Conservation (phyloP, 306 rosid genomes). For the Begonia masoniana region DNA sequence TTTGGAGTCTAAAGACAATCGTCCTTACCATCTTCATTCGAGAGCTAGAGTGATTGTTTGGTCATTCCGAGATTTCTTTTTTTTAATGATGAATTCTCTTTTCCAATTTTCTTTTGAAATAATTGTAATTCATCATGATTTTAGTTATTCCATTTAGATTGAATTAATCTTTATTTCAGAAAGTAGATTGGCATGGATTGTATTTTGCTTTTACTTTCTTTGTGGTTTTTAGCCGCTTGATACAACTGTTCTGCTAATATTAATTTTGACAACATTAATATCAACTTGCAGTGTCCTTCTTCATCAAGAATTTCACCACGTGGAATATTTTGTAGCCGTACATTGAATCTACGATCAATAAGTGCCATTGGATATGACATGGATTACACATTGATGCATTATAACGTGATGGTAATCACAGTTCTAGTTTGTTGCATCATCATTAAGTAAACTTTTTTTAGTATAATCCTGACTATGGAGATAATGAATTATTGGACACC, state of each 20-base stretch:
- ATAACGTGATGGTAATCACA: constrained; percentile 68
- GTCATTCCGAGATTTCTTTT: no score
- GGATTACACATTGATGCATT: constrained; percentile 95
- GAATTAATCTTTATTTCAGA: no score
- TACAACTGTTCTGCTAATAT: not conserved
- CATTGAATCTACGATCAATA: constrained; percentile 87
- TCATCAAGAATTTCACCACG: constrained; percentile 68
- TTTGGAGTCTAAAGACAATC: no score
- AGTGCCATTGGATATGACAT: constrained; percentile 98
- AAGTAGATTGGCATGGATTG: no score
- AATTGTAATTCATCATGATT: no score
- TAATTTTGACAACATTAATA: not conserved
- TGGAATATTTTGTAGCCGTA: constrained; percentile 89
- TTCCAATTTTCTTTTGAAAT: no score
- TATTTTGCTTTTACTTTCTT: no score
- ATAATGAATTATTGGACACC: not conserved
- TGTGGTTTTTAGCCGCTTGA: not conserved
- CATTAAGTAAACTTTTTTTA: not conserved
- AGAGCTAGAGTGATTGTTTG: no score
- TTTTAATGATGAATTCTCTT: no score
- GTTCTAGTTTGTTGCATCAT: not conserved
- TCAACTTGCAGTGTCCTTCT: constrained; percentile 58
- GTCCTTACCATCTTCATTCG: no score
- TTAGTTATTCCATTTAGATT: no score
- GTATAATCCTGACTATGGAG: not conserved